Base-by-base conservation (phyloP, 1,284 basidiomycete species). In the Leccinum griseonigrum region DNA sequence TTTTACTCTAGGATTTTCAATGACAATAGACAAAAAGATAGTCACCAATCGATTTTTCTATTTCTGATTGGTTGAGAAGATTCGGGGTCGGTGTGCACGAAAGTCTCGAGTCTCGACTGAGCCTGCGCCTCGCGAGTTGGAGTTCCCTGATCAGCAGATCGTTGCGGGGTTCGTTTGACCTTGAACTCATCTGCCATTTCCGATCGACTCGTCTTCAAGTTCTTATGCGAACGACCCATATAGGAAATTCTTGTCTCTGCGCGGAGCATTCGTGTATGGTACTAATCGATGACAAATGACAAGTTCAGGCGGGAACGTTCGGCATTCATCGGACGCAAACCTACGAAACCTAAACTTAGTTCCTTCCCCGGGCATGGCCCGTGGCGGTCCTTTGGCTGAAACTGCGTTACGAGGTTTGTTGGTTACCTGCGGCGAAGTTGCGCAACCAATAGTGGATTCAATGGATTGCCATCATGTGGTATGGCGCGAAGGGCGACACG, bases 1-100 rank as follows among this genome's bases (percentile, higher is more conserved):
- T 57, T 50, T 32, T 72, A 71, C 54, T 54, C 60, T 67, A 69
- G 31, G 26, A 62, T 63, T 62, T 63, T 57, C 46, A 71, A 69
- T 63, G 60, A 56, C 52, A 68, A 28, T 59, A 13, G 13, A 32
- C 60, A 31, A 28, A 18, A 16, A 11, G 46, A 46, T 63, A n/a
- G 8, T 52, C 18, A 8, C n/a, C 32, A 8, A 51, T 54, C 18
- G 16, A 29, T 46, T n/a, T 34, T 31, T 22, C 29, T 29, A 32
- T 34, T 54, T 54, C 50, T 31, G 31, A 32, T 29, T 31, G 29
- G 43, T n/a, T 32, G 60, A 14, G 32, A 40, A 29, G 16, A 18
- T 58, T 55, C 22, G 32, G 16, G 32, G 36, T 28, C 22, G 54
- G 14, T 28, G 4, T 36, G 16, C 22, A 54, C 14, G 32, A 53